Percentiles rank a stretch among this genome's conserved stretches.
Conservation (phyloP, 768 basidiomycete species). For the Macrolepiota albuminosa region DNA sequence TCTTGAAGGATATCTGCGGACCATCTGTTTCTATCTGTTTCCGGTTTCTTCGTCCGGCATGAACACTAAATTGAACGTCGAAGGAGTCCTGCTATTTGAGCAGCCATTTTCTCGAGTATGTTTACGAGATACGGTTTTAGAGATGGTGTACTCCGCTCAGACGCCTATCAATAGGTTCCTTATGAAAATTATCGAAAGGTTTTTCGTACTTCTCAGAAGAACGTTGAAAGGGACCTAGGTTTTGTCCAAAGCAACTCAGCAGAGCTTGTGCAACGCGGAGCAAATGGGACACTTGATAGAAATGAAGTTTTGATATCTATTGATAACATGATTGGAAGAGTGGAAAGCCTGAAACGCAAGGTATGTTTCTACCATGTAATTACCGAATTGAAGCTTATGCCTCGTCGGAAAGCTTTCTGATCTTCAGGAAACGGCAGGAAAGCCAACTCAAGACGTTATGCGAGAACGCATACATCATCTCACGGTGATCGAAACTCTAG, state of each 20-base stretch:
- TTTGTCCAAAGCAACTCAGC: conserved; percentile 50
- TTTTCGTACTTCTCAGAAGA: conserved; percentile 79
- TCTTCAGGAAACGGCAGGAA: conserved; percentile 41
- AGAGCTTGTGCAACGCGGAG: conserved; percentile 52
- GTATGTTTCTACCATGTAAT: conserved; percentile 34
- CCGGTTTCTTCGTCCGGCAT: conserved; percentile 18
- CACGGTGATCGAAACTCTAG: conserved; percentile 54
- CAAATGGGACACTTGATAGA: conserved; percentile 30
- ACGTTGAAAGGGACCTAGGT: conserved; percentile 75
- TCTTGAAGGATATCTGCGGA: background rate
- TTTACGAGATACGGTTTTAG: background rate
- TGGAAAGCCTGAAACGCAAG: conserved; percentile 85
- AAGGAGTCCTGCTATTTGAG: conserved; percentile 77
- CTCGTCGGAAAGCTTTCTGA: conserved; percentile 34
- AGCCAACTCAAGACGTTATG: conserved; percentile 68
- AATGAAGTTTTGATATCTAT: conserved; percentile 57
- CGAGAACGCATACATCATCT: conserved; percentile 72
- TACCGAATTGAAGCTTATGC: conserved; percentile 1
- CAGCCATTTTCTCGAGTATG: conserved; percentile 76
- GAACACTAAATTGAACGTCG: conserved; percentile 58
- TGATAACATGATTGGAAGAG: conserved; percentile 71
- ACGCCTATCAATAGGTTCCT: conserved; percentile 54
- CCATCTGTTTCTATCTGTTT: background rate
- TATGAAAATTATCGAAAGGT: conserved; percentile 86
- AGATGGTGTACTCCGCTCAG: conserved; percentile 2